Evolutionary conservation across 768 basidiomycete species (phyloP).

Genomic region (Melanogaster broomeanus): DNA sequence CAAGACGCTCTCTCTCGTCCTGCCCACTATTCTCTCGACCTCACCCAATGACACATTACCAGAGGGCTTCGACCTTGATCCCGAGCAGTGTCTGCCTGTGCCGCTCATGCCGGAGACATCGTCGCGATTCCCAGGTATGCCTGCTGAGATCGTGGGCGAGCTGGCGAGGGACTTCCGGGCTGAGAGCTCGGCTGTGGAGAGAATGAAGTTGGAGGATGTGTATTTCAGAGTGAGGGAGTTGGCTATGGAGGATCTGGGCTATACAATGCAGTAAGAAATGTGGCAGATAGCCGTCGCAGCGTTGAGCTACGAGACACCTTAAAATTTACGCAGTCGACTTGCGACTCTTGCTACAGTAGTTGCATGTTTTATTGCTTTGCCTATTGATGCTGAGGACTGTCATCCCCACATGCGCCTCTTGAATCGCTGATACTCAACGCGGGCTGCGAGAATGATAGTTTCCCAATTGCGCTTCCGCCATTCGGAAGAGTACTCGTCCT

Average conservation of each 20-base stretch:
- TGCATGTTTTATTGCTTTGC: not conserved
- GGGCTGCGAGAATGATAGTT: constrained; percentile 57
- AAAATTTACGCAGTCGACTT: not conserved
- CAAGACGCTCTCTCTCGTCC: constrained; percentile 53
- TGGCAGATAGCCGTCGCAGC: not conserved
- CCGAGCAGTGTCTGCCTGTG: constrained; percentile 56
- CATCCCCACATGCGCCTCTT: constrained; percentile 32
- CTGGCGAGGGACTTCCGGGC: constrained; percentile 59
- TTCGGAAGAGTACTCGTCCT: constrained; percentile 61
- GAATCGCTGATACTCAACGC: constrained; percentile 52
- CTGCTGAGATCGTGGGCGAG: constrained; percentile 61
- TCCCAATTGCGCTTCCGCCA: constrained; percentile 66
- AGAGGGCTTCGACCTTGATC: constrained; percentile 53
- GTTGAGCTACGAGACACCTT: not conserved
- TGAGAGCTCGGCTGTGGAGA: constrained; percentile 61
- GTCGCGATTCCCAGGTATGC: constrained; percentile 75
- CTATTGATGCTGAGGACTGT: not conserved
- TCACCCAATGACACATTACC: constrained; percentile 37
- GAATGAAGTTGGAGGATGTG: constrained; percentile 55
- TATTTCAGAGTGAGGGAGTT: constrained; percentile 66
- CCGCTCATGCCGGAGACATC: constrained; percentile 62
- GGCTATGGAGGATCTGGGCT: constrained; percentile 50
- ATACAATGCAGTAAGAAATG: constrained; percentile 27
- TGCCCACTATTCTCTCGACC: constrained; percentile 33
- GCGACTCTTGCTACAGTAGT: not conserved